These are phyloP conservation scores for Trichosanthes cucumerina DNA, from an alignment of 306 rosid genomes.

Conservation along the genomic window DNA sequence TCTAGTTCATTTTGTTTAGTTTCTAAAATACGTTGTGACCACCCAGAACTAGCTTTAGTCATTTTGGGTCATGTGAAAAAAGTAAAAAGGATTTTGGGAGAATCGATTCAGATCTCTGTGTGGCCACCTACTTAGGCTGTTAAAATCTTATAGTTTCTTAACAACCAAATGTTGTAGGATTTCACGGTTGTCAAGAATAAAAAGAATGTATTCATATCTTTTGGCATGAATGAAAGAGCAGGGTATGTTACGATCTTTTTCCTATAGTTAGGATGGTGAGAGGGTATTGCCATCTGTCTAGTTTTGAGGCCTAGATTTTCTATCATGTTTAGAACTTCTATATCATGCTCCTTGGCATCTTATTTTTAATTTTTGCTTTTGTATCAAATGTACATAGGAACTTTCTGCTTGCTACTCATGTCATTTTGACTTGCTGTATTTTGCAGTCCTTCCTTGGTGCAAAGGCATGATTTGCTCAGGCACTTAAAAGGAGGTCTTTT, in stretches of 20 bases:
- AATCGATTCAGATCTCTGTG: not conserved
- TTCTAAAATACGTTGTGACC: not conserved
- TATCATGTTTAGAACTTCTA: not conserved
- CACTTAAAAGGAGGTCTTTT: not conserved
- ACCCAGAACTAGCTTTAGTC: not conserved
- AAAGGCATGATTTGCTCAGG: slow-evolving; percentile 25
- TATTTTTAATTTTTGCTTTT: not conserved
- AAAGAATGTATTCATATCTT: not conserved
- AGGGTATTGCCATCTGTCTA: not conserved
- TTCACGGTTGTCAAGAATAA: not conserved
- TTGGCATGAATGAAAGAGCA: not conserved
- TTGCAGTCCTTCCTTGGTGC: slow-evolving; percentile 73
- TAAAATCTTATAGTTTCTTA: not conserved
- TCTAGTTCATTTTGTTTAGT: not conserved
- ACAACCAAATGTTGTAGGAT: not conserved
- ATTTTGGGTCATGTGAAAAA: not conserved
- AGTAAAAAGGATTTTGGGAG: not conserved
- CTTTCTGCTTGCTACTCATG: not conserved
- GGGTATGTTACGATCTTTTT: not conserved
- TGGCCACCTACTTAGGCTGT: not conserved
- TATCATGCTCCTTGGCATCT: not conserved
- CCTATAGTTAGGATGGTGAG: not conserved
- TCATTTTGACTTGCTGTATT: not conserved
- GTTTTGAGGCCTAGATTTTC: not conserved
- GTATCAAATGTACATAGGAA: not conserved